Conservation (phyloP, 805 yeast species). For the Martiniozyma abietophila region DNA sequence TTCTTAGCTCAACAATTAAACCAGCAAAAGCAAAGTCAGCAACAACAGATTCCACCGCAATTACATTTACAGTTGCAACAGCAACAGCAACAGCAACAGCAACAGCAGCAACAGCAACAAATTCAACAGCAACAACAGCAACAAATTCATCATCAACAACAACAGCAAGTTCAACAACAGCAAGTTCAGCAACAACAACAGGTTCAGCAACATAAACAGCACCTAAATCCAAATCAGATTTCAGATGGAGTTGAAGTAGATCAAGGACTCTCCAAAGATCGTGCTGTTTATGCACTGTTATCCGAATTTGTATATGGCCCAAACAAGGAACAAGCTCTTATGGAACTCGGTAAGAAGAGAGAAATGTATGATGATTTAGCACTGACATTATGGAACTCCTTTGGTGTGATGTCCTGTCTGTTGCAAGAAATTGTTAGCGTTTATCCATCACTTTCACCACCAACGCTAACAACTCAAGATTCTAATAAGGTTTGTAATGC, state of each 20-base stretch:
- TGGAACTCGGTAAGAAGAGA: slow-evolving; percentile 87
- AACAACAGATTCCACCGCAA: no score
- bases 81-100: slow-evolving; percentile 10
- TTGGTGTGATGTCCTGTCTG: slow-evolving; percentile 90
- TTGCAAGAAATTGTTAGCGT: slow-evolving; percentile 85
- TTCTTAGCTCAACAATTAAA: no score
- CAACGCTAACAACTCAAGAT: slow-evolving; percentile 72
- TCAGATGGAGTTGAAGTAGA: background rate
- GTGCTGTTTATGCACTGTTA: slow-evolving; percentile 84
- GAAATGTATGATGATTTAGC: slow-evolving; percentile 95
- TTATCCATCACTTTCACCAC: slow-evolving; percentile 84
- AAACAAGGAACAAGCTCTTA: slow-evolving; percentile 83
- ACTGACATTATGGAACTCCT: slow-evolving; percentile 86
- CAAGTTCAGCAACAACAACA: slow-evolving; percentile 8
- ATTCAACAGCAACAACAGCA: slow-evolving; percentile 21
- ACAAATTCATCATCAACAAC: slow-evolving; percentile 19
- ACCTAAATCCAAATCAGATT: background rate
- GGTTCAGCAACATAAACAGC: slow-evolving; percentile 7
- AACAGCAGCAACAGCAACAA: slow-evolving; percentile 1
- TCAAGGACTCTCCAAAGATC: slow-evolving; percentile 50
- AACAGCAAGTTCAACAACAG: slow-evolving; percentile 12
- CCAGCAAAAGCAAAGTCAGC: no score
- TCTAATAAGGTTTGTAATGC: slow-evolving; percentile 95
- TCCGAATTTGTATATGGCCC: slow-evolving; percentile 84
- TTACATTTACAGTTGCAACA: no score